Conservation (phyloP, 176 grass and related monocot species). For the Cenchrus fungigraminus region DNA sequence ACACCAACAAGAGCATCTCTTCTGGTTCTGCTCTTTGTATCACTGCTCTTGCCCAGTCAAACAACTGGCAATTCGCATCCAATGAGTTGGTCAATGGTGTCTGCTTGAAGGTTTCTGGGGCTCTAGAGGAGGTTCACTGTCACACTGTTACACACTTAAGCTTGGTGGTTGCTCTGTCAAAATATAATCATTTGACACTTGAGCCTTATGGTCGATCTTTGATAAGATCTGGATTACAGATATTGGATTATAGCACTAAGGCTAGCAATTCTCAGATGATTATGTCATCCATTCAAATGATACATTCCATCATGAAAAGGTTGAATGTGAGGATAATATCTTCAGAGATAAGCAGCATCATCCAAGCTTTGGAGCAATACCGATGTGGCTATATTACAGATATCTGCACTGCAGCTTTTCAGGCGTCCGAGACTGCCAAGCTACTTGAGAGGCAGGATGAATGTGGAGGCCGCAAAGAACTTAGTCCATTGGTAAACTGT, state of each 20-base stretch:
- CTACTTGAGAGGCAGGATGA: conserved; percentile 31
- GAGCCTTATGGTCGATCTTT: conserved; percentile 77
- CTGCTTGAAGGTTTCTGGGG: conserved; percentile 66
- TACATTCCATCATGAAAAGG: conserved; percentile 59
- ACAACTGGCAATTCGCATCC: conserved; percentile 63
- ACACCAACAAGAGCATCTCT: conserved; percentile 47
- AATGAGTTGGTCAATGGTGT: conserved; percentile 62
- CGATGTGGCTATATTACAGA: conserved; percentile 27
- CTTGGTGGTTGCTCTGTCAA: conserved; percentile 57
- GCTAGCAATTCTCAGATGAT: conserved; percentile 35
- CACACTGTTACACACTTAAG: conserved; percentile 55
- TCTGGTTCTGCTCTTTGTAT: conserved; percentile 64
- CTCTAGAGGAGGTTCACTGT: conserved; percentile 55
- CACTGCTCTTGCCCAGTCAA: conserved; percentile 57
- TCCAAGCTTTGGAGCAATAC: conserved; percentile 51
- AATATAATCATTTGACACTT: conserved; percentile 50
- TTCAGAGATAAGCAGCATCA: conserved; percentile 66
- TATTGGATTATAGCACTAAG: conserved; percentile 46
- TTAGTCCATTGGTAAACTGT: conserved; percentile 43
- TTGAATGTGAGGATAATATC: conserved; percentile 57
- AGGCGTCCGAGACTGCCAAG: conserved; percentile 55
- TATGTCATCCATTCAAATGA: conserved; percentile 65
- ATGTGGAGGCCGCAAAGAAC: conserved; percentile 15
- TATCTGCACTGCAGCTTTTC: conserved; percentile 47
- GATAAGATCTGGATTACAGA: conserved; percentile 62